Evolutionary conservation across 1,139 yeast species (phyloP).

Genomic region (Pneumocystis carinii): DNA sequence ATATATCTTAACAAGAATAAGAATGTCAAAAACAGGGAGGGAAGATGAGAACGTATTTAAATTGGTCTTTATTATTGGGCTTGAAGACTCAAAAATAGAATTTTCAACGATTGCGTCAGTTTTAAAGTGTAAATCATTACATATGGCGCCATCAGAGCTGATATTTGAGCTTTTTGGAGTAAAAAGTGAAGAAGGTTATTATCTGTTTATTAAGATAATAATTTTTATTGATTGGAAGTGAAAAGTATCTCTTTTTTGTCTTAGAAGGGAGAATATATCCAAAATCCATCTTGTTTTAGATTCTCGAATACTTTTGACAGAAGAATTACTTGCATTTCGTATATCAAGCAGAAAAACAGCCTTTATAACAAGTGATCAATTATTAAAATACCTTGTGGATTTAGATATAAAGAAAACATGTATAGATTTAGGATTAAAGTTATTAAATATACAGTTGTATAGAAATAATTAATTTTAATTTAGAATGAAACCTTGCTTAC

Average conservation of each 20-base stretch:
- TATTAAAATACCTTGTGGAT: constrained; percentile 39
- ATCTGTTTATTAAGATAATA: not conserved
- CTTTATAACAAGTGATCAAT: constrained; percentile 35
- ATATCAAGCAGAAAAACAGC: constrained; percentile 41
- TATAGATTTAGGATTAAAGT: constrained; percentile 46
- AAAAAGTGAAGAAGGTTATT: constrained; percentile 32
- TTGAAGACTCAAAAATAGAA: constrained; percentile 54
- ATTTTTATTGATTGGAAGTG: not conserved
- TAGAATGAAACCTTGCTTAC: constrained; percentile 17
- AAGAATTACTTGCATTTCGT: constrained; percentile 37
- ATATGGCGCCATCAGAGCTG: constrained; percentile 72
- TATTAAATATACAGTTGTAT: constrained; percentile 25
- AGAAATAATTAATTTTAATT: constrained; percentile 24
- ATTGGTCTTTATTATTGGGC: constrained; percentile 69
- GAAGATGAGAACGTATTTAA: constrained; percentile 21
- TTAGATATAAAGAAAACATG: constrained; percentile 41
- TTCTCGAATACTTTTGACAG: constrained; percentile 33
- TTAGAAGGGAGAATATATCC: constrained; percentile 17
- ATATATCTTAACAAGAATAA: not conserved
- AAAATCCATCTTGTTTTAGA: constrained; percentile 59
- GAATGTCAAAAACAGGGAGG: not conserved
- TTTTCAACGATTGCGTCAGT: constrained; percentile 47
- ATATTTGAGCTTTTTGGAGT: constrained; percentile 51
- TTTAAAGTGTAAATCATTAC: constrained; percentile 67
- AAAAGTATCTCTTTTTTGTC: constrained; percentile 18